These are phyloP conservation scores for Onygena corvina DNA, from an alignment of 2,329 filamentous ascomycete species.

Conservation along the genomic window DNA sequence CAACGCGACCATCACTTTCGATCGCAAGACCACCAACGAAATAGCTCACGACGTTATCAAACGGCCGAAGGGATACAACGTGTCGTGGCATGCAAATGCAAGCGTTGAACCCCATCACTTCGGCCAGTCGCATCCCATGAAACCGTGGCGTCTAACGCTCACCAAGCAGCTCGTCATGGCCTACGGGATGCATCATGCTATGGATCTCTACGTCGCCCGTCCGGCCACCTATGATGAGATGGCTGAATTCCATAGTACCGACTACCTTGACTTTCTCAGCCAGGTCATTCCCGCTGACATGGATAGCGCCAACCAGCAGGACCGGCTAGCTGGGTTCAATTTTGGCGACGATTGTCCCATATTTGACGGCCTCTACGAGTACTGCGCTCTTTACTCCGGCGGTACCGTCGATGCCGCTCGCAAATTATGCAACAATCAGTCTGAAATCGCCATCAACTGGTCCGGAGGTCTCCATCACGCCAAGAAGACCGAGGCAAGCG, in stretches of 20 bases:
- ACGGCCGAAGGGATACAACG: slow-evolving; percentile 71
- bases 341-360: slow-evolving; percentile 90
- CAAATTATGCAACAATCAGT: slow-evolving; percentile 73
- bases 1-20: slow-evolving; percentile 36
- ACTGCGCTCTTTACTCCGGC: slow-evolving; percentile 86
- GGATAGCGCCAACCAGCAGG: slow-evolving; percentile 49
- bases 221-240: slow-evolving; percentile 80
- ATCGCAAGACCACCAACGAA: slow-evolving; percentile 42
- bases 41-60: slow-evolving; percentile 56
- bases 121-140: slow-evolving; percentile 95
- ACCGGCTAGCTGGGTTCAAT: slow-evolving; percentile 57
- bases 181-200: slow-evolving; percentile 90
- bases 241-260: slow-evolving; percentile 69
- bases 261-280: slow-evolving; percentile 82
- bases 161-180: slow-evolving; percentile 90
- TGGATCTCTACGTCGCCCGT: slow-evolving; percentile 84
- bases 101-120: slow-evolving; percentile 96
- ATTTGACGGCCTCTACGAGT: slow-evolving; percentile 90
- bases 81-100: slow-evolving; percentile 92
- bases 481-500: slow-evolving; percentile 83
- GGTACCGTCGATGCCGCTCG: slow-evolving; percentile 82
- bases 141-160: slow-evolving; percentile 90
- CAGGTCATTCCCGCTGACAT: slow-evolving; percentile 59
- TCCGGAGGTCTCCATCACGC: slow-evolving; percentile 93
- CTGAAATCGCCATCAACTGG: slow-evolving; percentile 96